Evolutionary conservation across 2,329 filamentous ascomycete genomes (phyloP).

Genomic region (Trichoderma aggressivum): DNA sequence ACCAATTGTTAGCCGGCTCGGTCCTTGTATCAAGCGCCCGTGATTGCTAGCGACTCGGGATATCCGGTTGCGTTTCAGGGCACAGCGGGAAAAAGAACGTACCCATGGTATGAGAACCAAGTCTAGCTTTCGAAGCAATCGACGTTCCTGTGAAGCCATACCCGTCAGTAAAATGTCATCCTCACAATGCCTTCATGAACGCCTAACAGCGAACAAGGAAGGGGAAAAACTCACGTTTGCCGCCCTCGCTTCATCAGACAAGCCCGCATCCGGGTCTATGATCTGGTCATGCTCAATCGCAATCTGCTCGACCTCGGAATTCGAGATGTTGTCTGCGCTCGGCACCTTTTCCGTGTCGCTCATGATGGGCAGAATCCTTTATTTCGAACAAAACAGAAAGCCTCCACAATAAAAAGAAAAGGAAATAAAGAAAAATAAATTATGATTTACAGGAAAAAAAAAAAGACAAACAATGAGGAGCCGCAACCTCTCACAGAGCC

Average conservation of each 20-base stretch:
- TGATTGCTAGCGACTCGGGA: background rate
- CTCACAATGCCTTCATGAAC: background rate
- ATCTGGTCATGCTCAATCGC: conserved; percentile 31
- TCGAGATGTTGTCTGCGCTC: conserved; percentile 28
- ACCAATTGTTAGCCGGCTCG: background rate
- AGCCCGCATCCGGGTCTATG: conserved; percentile 54
- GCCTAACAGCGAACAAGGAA: background rate
- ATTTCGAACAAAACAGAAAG: background rate
- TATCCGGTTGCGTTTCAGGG: background rate
- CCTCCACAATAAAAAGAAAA: background rate
- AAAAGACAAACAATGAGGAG: conserved; percentile 9
- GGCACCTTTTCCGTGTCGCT: conserved; percentile 34
- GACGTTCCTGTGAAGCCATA: conserved; percentile 49
- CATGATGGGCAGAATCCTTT: conserved; percentile 26
- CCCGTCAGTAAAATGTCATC: background rate
- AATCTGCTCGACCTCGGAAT: conserved; percentile 29
- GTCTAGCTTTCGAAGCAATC: conserved; percentile 61
- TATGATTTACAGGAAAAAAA: background rate
- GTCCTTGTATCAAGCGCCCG: background rate
- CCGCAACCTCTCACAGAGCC: conserved; percentile 8
- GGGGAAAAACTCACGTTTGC: conserved; percentile 49
- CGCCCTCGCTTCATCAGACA: conserved; percentile 60
- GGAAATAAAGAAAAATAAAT: background rate
- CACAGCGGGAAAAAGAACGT: conserved; percentile 22
- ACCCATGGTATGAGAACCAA: conserved; percentile 58